phyloP scores from a whole-genome alignment of 495 filamentous ascomycete species.

The Aspergillus egyptiacus region DNA sequence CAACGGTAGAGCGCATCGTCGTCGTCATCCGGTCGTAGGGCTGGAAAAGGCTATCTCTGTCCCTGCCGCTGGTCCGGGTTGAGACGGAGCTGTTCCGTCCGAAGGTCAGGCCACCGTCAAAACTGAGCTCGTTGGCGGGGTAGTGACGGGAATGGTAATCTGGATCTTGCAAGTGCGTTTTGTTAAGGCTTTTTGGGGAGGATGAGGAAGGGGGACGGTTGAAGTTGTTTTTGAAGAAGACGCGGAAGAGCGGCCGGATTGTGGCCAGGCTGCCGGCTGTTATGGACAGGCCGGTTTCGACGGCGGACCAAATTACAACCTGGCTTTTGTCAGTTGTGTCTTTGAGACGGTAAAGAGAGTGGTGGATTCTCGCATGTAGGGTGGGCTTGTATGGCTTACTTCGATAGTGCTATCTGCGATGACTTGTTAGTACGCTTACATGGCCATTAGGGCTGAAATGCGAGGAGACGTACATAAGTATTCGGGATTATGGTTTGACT shows the following conservation, averaged over 20 bases:
- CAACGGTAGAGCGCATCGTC: neutral
- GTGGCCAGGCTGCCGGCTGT: slow-evolving; percentile 24
- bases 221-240: neutral
- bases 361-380: neutral
- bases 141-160: neutral
- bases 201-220: neutral
- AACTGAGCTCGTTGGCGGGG: neutral
- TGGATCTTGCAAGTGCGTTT: neutral
- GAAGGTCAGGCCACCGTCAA: neutral
- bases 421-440: neutral
- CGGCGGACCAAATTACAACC: slow-evolving; percentile 23
- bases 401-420: slow-evolving; percentile 8
- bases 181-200: neutral
- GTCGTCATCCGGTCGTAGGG: neutral
- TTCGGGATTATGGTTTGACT: slow-evolving; percentile 12
- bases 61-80: neutral
- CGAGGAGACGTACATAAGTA: slow-evolving; percentile 16
- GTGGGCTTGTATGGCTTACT: neutral
- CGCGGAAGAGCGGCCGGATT: slow-evolving; percentile 24
- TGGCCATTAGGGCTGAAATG: neutral
- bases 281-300: slow-evolving; percentile 25
- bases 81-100: neutral
- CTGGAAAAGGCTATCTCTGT: neutral
- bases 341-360: neutral
- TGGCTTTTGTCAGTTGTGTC: neutral